Percentiles rank a stretch among this genome's conserved stretches.
Conservation (phyloP, 2,329 filamentous ascomycete genomes). For the Podosphaera xanthii region DNA sequence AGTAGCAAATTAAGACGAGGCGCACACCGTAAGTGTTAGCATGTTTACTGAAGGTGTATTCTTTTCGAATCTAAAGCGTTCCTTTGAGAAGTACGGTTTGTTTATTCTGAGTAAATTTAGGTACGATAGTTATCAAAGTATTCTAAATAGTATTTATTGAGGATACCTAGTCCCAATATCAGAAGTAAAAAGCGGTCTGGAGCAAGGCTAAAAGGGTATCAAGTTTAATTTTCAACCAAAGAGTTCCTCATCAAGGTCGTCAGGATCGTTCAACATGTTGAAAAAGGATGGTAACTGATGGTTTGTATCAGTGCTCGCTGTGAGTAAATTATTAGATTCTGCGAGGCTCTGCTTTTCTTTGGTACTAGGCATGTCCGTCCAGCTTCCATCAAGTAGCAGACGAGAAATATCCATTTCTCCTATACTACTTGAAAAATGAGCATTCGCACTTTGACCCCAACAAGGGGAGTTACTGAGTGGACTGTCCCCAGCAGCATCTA, state of each 20-base stretch:
- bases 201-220: too few species aligned
- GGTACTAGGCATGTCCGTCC: slow-evolving; percentile 3
- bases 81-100: too few species aligned
- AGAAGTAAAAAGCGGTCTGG: background rate
- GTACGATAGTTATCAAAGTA: too few species aligned
- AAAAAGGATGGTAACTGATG: slow-evolving; percentile 8
- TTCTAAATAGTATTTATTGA: too few species aligned
- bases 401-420: slow-evolving; percentile 41
- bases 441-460: slow-evolving; percentile 20
- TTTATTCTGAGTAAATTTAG: too few species aligned
- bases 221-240: slow-evolving; percentile 2
- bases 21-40: too few species aligned
- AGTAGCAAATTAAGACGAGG: too few species aligned
- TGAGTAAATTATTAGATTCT: slow-evolving; percentile 12
- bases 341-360: slow-evolving; percentile 12
- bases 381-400: slow-evolving; percentile 19
- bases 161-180: background rate
- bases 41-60: too few species aligned
- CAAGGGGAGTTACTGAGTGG: slow-evolving; percentile 21
- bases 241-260: slow-evolving; percentile 4
- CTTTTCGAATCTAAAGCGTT: too few species aligned
- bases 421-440: slow-evolving; percentile 21
- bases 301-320: slow-evolving; percentile 7
- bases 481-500: slow-evolving; percentile 16
- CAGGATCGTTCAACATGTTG: slow-evolving; percentile 10